Evolutionary conservation across 371 early-diverging fungal species (phyloP), one percentile per base, ranked within the genome.

Genomic region (Mucor mucedo): DNA sequence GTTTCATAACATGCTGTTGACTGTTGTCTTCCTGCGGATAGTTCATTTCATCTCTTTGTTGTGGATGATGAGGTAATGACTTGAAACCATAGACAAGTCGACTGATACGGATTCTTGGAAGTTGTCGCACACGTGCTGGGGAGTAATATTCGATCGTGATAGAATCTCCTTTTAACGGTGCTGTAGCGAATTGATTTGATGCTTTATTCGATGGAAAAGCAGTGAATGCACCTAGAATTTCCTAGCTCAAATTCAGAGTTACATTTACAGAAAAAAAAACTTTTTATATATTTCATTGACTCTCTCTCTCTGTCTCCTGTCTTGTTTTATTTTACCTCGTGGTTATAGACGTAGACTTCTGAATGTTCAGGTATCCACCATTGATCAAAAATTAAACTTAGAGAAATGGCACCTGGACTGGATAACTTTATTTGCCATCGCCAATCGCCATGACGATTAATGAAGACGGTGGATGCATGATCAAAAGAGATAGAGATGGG

Each of bases 71-170:
- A 21, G 55, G 58, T 14, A 80, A 63, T 44, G 62, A 73, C 29
- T 66, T 66, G 61, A 77, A 82, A 0, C 83, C 83, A 55, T 82
- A 80, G 0, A 80, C 61, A n/a, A 83, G 66, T 50, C 71, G 69
- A 58, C 76, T 67, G 29, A 79, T 38, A 28, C 68, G 61, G 9
- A 80, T 56, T 4, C 44, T 29, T 2, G 81, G 81, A 35, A 62
- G 32, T 9, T 54, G 62, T 44, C 61, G 33, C 2, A 35, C 60
- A 33, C 14, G 29, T 14, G 32, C 32, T 1, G 76, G 65, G 0
- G 72, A 60, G 29, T 60, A 69, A 8, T 65, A 76, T 47, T 74
- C 77, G 14, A 84, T 13, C 16, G 65, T 27, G 16, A 83, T 32
- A n/a, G 52, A 42, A 32, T 82, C 73, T 7, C 83, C 83, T 4